Evolutionary conservation across 2,329 filamentous ascomycete genomes (phyloP), one percentile per base, ranked within the genome.

Genomic region (Erysiphe pulchra): DNA sequence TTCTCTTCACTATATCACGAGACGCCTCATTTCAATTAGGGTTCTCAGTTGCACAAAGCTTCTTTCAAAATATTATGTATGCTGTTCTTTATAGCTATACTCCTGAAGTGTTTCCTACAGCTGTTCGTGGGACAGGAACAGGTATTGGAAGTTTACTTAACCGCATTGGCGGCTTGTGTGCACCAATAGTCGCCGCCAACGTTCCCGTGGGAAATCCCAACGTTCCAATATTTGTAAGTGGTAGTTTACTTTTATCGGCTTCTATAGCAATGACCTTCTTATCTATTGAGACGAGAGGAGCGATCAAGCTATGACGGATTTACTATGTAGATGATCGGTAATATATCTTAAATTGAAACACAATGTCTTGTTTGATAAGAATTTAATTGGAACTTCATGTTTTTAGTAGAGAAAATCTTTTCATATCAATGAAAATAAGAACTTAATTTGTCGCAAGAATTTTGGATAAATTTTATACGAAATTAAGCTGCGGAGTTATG

Each of bases 21-120:
- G 67, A 71, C 42, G 65, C 72, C 1, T 59, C 62, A 36, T 63
- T 65, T 48, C 75, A 80, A 62, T 68, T 82, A 36, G 65, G 67
- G 44, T 80, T 80, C 56, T 74, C 70, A 0, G 80, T 72, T 50
- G 64, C 77, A 50, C 73, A 80, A 56, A 74, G 77, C 11, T 80
- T 83, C 56, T 71, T 74, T 51, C 77, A 81, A 60, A 80, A 80
- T 55, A 77, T 80, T 61, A 80, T 80, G 73, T 83, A 82, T 60
- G 78, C 77, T 47, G 76, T 82, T 1, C 62, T 85, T 1, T 84
- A 82, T 57, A 76, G 78, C 8, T 84, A 81, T 56, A 83, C 80
- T 0, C 79, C 80, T 0, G 80, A 84, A 55, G 71, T 83, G 28
- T 83, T 84, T 60, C 78, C 79, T 0, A 75, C 77, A 0, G 76